Evolutionary conservation across 768 basidiomycete genomes (phyloP), one percentile per base, ranked within the genome.

Genomic region (Phlebiopsis flavidoalba): DNA sequence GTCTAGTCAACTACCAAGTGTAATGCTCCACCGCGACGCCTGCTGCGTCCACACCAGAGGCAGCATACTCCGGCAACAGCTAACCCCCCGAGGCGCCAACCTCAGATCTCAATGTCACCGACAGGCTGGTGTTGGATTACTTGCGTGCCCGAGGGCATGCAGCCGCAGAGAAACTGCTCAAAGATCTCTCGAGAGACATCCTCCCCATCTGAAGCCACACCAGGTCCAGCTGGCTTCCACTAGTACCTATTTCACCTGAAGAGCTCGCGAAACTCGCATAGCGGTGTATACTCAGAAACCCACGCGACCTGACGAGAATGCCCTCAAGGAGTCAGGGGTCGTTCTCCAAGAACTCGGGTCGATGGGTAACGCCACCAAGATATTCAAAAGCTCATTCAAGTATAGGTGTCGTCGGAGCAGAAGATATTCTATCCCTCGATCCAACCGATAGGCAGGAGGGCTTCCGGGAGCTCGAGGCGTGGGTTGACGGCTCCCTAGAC

Each of bases 401-500:
- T 68, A 84, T 93, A 64, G 88, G 87, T n/a, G 76, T 83, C 36
- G 84, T 89, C 46, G 91, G 89, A 14, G 86, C 91, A 2, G 91
- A 93, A 67, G 92, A 93, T 59, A 85, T 93, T 37, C 76, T 94
- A 31, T 85, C 87, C 14, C 76, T 86, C 10, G 91, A 94, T 69
- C 92, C 92, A 8, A 88, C 87, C 4, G 92, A 94, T 70, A 90
- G 89, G 65, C 87, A 91, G 47, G 89, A 91, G 67, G 93, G 93
- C 3, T 94, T 90, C 69, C 81, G 84, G 63, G 92, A 94, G 68
- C 79, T 94, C 35, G 91, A 93, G 71, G 81, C 85, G 7, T 94
- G 92, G 92, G 92, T 93, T 8, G 88, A 93, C 69, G 92, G 92
- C 1, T 93, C 92, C 14, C 74, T 94, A 62, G 93, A 94, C 69